Conservation (phyloP, 1,284 basidiomycete genomes). For the Fomitopsis betulina region DNA sequence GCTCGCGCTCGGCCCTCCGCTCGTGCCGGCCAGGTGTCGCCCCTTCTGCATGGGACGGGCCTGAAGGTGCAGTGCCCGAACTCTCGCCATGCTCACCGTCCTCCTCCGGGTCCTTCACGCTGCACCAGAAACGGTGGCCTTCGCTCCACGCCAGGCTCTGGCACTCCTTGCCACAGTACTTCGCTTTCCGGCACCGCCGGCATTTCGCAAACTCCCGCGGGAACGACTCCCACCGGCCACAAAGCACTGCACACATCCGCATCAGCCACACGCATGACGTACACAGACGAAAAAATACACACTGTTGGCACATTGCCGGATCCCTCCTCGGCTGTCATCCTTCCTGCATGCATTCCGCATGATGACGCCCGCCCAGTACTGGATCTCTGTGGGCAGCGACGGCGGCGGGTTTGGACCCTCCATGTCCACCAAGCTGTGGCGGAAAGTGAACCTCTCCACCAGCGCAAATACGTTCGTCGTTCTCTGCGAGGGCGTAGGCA, state of each 20-base stretch:
- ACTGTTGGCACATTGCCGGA: slow-evolving; percentile 97
- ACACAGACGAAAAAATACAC: slow-evolving; percentile 27
- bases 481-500: slow-evolving; percentile 31
- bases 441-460: slow-evolving; percentile 94
- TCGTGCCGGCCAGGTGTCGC: slow-evolving; percentile 17
- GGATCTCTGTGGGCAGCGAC: slow-evolving; percentile 84
- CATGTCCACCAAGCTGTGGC: slow-evolving; percentile 78
- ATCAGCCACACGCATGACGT: slow-evolving; percentile 1
- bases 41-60: slow-evolving; percentile 2
- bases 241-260: slow-evolving; percentile 60
- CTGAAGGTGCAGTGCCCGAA: slow-evolving; percentile 1
- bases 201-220: slow-evolving; percentile 98
- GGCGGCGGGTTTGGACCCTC: slow-evolving; percentile 69
- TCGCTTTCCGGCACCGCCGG: slow-evolving; percentile 92
- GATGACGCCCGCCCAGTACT: slow-evolving; percentile 99
- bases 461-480: slow-evolving; percentile 92
- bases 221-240: slow-evolving; percentile 91
- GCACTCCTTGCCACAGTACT: slow-evolving; percentile 98
- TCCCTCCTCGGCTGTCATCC: slow-evolving; percentile 89
- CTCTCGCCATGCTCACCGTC: slow-evolving; percentile 31
- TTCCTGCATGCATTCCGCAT: slow-evolving; percentile 99
- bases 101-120: slow-evolving; percentile 70
- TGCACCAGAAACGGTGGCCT: slow-evolving; percentile 91
- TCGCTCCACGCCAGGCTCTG: slow-evolving; percentile 97
- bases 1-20: slow-evolving; percentile 23